Conservation (phyloP, 139 green algal species). For the Bryopsis sp. region DNA sequence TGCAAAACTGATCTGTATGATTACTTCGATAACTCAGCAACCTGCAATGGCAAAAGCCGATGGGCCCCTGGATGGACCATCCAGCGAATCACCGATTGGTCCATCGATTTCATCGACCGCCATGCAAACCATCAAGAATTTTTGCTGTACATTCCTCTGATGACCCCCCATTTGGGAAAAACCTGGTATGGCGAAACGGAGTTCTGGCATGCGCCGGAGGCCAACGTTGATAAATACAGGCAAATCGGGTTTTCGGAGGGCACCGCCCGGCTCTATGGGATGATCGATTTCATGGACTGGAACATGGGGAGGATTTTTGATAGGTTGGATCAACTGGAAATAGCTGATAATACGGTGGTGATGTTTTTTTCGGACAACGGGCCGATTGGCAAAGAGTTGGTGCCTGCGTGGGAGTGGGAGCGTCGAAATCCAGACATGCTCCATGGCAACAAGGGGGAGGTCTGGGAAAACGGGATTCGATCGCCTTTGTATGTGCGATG, state of each 20-base stretch:
- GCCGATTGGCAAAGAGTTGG: background rate
- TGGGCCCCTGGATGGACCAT: background rate
- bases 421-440: background rate
- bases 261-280: background rate
- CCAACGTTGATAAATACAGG: background rate
- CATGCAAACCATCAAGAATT: background rate
- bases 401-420: background rate
- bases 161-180: background rate
- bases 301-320: background rate
- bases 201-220: background rate
- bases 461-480: slow-evolving; percentile 14
- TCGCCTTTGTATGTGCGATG: background rate
- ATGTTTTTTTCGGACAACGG: slow-evolving; percentile 12
- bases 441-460: slow-evolving; percentile 7
- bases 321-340: background rate
- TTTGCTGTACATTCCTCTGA: slow-evolving; percentile 1
- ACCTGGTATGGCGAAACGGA: background rate
- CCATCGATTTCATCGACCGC: background rate
- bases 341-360: slow-evolving; percentile 3
- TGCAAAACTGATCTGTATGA: background rate
- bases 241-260: background rate
- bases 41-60: background rate
- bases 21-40: background rate
- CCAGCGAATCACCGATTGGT: background rate
- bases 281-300: slow-evolving; percentile 6